Percentiles rank a stretch among this genome's conserved stretches.
These are phyloP conservation scores for Cladosporium sp. DNA, from an alignment of 2,329 filamentous ascomycete species.

Conservation along the genomic window DNA sequence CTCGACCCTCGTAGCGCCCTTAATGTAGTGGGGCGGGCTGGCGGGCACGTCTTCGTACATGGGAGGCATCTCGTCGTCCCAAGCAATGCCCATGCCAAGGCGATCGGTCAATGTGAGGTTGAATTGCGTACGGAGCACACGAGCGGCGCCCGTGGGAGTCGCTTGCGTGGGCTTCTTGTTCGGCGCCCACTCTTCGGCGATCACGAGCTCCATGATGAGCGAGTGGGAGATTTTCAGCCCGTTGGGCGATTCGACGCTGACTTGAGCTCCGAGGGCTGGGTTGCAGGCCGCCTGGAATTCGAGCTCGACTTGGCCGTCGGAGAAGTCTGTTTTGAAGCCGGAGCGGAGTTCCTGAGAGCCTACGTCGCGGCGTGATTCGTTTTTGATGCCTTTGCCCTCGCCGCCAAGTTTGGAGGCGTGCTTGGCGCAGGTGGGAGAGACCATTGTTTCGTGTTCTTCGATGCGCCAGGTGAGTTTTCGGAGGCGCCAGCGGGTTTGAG, in stretches of 20 bases:
- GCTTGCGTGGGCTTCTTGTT: slow-evolving; percentile 67
- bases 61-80: slow-evolving; percentile 94
- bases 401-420: slow-evolving; percentile 65
- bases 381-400: slow-evolving; percentile 64
- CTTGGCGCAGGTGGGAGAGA: slow-evolving; percentile 74
- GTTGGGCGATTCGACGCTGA: slow-evolving; percentile 69
- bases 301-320: slow-evolving; percentile 67
- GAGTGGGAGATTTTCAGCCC: slow-evolving; percentile 79
- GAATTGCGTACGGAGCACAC: slow-evolving; percentile 91
- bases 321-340: slow-evolving; percentile 84
- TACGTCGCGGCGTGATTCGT: slow-evolving; percentile 72
- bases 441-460: slow-evolving; percentile 76
- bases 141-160: slow-evolving; percentile 82
- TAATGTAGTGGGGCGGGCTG: slow-evolving; percentile 63
- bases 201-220: slow-evolving; percentile 87
- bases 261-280: slow-evolving; percentile 62
- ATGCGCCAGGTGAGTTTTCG: slow-evolving; percentile 91
- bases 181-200: slow-evolving; percentile 79
- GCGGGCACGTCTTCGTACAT: slow-evolving; percentile 90
- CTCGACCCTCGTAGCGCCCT: slow-evolving; percentile 32
- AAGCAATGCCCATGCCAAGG: slow-evolving; percentile 82
- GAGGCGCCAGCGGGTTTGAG: slow-evolving; percentile 80
- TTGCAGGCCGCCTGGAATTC: slow-evolving; percentile 67
- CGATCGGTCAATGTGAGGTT: slow-evolving; percentile 76
- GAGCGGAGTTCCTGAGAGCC: slow-evolving; percentile 76